A percentile compares a stretch with the other conserved stretches of the same genome.
These are phyloP conservation scores for Discostella stelligeroides DNA, from an alignment of 108 stramenopile species.

Conservation along the genomic window DNA sequence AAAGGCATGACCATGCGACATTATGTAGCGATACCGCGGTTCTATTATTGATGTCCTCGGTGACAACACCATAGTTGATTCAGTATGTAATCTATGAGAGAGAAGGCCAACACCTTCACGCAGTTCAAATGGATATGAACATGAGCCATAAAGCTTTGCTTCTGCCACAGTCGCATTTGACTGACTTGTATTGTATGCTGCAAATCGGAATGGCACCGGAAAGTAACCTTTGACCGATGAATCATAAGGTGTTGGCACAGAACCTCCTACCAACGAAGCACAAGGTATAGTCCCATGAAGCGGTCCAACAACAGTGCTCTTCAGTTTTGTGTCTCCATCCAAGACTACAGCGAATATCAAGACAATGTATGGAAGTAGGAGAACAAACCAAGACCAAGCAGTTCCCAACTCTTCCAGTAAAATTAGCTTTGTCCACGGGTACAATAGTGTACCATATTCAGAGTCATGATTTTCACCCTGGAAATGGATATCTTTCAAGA, in stretches of 20 bases:
- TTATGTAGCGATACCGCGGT: constrained; percentile 35
- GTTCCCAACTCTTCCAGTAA: constrained; percentile 81
- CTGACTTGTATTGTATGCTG: not conserved
- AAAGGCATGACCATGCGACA: constrained; percentile 62
- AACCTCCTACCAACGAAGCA: constrained; percentile 19
- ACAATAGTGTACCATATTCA: constrained; percentile 29
- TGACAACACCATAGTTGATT: constrained; percentile 9
- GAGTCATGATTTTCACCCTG: constrained; percentile 11
- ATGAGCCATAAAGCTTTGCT: constrained; percentile 18
- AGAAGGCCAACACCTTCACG: constrained; percentile 47
- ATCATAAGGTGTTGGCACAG: constrained; percentile 33
- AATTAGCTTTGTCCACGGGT: constrained; percentile 75
- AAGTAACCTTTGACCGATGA: constrained; percentile 39
- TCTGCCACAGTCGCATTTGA: not conserved
- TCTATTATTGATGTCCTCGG: constrained; percentile 31
- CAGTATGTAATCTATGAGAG: constrained; percentile 17
- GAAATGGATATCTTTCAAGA: constrained; percentile 42
- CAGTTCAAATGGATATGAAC: constrained; percentile 47
- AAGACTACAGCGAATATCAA: constrained; percentile 59
- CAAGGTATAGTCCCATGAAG: constrained; percentile 32
- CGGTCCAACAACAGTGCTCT: constrained; percentile 49
- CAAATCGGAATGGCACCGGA: constrained; percentile 43
- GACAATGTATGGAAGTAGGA: constrained; percentile 68
- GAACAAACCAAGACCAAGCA: constrained; percentile 71
- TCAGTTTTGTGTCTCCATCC: constrained; percentile 48